A percentile compares a stretch with the other conserved stretches of the same genome.
Conservation (phyloP, 2,329 filamentous ascomycete species). For the Scytalidium lignicola region DNA sequence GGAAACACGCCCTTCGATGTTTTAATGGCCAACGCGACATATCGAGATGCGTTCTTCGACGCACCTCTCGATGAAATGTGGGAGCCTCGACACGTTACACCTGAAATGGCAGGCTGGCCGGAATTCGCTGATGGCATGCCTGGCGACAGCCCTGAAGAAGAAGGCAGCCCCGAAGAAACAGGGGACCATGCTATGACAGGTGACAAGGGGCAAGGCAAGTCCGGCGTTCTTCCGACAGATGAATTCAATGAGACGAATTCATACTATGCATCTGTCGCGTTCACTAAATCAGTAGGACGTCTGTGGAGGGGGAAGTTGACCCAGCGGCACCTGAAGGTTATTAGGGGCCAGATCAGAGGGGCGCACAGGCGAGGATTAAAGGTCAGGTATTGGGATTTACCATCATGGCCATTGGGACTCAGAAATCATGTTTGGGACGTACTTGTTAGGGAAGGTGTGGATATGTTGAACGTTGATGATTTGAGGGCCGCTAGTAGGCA, state of each 20-base stretch:
- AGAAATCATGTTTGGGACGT: slow-evolving; percentile 53
- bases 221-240: slow-evolving; percentile 30
- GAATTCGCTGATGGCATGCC: slow-evolving; percentile 5
- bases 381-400: slow-evolving; percentile 56
- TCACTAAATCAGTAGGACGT: slow-evolving; percentile 46
- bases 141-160: slow-evolving; percentile 11
- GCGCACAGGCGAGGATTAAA: slow-evolving; percentile 49
- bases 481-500: slow-evolving; percentile 34
- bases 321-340: slow-evolving; percentile 34
- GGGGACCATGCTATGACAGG: slow-evolving; percentile 1
- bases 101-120: slow-evolving; percentile 7
- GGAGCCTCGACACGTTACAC: slow-evolving; percentile 19
- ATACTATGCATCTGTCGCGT: slow-evolving; percentile 60
- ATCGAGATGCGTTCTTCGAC: slow-evolving; percentile 62
- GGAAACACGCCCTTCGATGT: slow-evolving; percentile 57
- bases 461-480: slow-evolving; percentile 59
- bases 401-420: slow-evolving; percentile 48
- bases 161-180: slow-evolving; percentile 14
- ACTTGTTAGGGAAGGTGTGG: slow-evolving; percentile 51
- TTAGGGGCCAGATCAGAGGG: slow-evolving; percentile 40
- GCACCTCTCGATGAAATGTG: slow-evolving; percentile 49
- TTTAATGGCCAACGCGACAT: slow-evolving; percentile 45
- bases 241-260: slow-evolving; percentile 51
- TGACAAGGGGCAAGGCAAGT: slow-evolving; percentile 36
- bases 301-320: slow-evolving; percentile 43